Conservation (phyloP, 2,329 filamentous ascomycete genomes). For the Cytospora piceae region DNA sequence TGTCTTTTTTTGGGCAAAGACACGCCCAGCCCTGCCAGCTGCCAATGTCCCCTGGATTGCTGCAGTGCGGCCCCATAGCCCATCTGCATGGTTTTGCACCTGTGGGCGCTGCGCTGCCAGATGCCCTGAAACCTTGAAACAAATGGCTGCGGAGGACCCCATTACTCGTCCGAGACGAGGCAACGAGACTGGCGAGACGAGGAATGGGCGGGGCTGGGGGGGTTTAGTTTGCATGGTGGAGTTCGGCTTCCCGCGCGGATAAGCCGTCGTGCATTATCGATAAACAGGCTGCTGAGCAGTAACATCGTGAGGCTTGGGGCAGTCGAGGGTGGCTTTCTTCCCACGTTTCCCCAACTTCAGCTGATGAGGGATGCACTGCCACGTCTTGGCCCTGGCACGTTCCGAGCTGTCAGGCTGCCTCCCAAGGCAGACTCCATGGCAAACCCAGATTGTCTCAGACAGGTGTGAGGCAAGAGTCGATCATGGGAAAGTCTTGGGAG, state of each 20-base stretch:
- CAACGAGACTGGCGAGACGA: not conserved
- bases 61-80: conserved; percentile 10
- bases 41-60: not conserved
- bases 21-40: conserved; percentile 3
- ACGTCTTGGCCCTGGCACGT: not conserved
- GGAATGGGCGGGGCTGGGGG: conserved; percentile 24
- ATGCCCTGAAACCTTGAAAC: conserved; percentile 11
- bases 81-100: conserved; percentile 12
- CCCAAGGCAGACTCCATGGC: not conserved
- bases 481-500: not conserved
- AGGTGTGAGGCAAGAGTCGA: not conserved
- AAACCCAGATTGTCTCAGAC: not conserved
- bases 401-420: not conserved
- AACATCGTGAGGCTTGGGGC: conserved; percentile 24
- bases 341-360: not conserved
- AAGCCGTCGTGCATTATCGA: conserved; percentile 16
- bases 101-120: conserved; percentile 12
- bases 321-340: conserved; percentile 7
- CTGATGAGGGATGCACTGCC: not conserved
- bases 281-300: conserved; percentile 6
- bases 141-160: conserved; percentile 24
- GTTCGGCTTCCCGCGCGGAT: not conserved
- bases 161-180: conserved; percentile 18
- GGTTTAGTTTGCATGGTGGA: not conserved
- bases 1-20: conserved; percentile 16